These are phyloP conservation scores for Striga asiatica DNA, from an alignment of 257 asterid genomes.

Conservation along the genomic window DNA sequence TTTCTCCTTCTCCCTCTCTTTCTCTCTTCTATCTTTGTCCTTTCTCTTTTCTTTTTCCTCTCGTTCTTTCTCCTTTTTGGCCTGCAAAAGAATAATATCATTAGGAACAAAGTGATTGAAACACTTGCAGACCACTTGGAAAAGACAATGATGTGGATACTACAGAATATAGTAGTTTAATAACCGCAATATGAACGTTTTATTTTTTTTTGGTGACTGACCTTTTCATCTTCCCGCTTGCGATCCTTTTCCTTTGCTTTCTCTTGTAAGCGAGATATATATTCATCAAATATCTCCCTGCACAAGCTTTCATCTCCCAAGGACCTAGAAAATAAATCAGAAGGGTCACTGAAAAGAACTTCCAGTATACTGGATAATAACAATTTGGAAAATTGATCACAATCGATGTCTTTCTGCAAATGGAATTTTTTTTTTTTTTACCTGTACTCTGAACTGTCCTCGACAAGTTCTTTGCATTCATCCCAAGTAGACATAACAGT, in stretches of 20 bases:
- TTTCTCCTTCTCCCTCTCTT: slow-evolving; percentile 25
- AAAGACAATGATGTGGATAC: no score
- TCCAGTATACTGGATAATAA: slow-evolving; percentile 10
- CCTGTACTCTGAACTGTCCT: slow-evolving; percentile 89
- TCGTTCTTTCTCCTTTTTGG: slow-evolving; percentile 75
- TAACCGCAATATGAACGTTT: no score
- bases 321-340: slow-evolving; percentile 40
- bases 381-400: not conserved
- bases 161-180: no score
- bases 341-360: not conserved
- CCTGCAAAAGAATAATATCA: slow-evolving; percentile 28
- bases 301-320: slow-evolving; percentile 74
- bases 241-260: slow-evolving; percentile 86
- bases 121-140: no score
- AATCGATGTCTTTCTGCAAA: slow-evolving; percentile 7
- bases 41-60: slow-evolving; percentile 76
- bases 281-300: slow-evolving; percentile 69
- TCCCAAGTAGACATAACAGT: slow-evolving; percentile 72
- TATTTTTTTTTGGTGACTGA: no score
- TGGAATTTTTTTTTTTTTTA: slow-evolving; percentile 14
- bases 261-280: slow-evolving; percentile 68
- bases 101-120: not conserved
- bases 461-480: slow-evolving; percentile 65
- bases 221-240: slow-evolving; percentile 93
- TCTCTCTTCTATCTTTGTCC: slow-evolving; percentile 52